Conservation (phyloP, 2,329 filamentous ascomycete species). For the Claviceps arundinis region DNA sequence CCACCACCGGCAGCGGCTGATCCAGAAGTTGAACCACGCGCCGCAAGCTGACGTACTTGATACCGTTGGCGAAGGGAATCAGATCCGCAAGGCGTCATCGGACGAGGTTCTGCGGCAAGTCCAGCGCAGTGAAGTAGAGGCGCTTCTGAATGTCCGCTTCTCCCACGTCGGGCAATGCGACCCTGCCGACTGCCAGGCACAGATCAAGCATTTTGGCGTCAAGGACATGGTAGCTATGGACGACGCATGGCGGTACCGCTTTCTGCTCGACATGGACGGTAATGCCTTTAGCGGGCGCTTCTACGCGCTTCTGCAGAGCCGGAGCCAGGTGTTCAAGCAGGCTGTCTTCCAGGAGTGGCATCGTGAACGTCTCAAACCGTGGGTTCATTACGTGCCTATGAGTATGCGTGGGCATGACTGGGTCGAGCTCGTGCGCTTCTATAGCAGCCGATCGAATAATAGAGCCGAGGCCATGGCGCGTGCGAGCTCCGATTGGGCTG, state of each 20-base stretch:
- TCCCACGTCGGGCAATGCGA: conserved; percentile 89
- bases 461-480: conserved; percentile 38
- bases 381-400: conserved; percentile 86
- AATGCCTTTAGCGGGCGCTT: conserved; percentile 94
- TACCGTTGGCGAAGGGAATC: too few species aligned
- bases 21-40: conserved; percentile 47
- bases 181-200: conserved; percentile 73
- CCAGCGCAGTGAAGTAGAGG: conserved; percentile 50
- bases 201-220: conserved; percentile 56
- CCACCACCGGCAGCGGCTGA: conserved; percentile 81
- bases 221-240: conserved; percentile 80
- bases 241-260: conserved; percentile 75
- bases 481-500: conserved; percentile 57
- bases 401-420: conserved; percentile 75
- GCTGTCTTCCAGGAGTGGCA: conserved; percentile 94
- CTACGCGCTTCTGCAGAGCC: conserved; percentile 75
- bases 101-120: conserved; percentile 53
- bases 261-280: conserved; percentile 86
- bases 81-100: conserved; percentile 6
- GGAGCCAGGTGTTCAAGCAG: conserved; percentile 79
- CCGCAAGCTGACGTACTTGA: conserved; percentile 71
- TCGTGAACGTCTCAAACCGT: conserved; percentile 78
- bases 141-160: conserved; percentile 77
- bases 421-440: conserved; percentile 73
- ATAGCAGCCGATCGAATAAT: neutral